Conservation (phyloP, 1,139 yeast species). For the Kodamaea suecica region DNA sequence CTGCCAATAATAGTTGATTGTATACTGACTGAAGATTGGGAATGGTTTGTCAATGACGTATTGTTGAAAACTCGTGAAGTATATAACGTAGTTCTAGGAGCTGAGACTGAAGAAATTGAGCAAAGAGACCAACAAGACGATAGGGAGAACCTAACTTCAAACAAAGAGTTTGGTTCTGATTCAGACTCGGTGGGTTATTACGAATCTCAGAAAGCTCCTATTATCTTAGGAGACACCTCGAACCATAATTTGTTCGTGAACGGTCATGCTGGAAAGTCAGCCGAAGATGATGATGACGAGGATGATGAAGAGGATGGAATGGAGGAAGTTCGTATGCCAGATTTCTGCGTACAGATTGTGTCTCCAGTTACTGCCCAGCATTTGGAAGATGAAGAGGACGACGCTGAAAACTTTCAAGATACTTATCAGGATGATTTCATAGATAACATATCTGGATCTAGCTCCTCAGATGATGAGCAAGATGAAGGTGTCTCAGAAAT, state of each 20-base stretch:
- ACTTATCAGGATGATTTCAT: conserved; percentile 26
- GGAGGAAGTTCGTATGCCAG: conserved; percentile 19
- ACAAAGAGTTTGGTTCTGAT: background rate
- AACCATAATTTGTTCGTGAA: conserved; percentile 36
- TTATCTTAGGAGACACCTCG: conserved; percentile 34
- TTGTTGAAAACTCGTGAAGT: conserved; percentile 45
- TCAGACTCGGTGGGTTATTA: conserved; percentile 10
- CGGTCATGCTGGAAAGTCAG: too few species aligned
- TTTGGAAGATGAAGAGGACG: conserved; percentile 19
- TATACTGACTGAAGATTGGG: conserved; percentile 40
- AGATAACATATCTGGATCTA: conserved; percentile 39
- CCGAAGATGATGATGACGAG: conserved; percentile 8
- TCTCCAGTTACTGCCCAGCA: conserved; percentile 18
- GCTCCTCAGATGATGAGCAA: conserved; percentile 34
- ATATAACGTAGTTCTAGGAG: conserved; percentile 45
- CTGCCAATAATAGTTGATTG: conserved; percentile 43
- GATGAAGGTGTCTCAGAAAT: conserved; percentile 9
- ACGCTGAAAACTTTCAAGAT: conserved; percentile 22
- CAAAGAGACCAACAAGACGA: conserved; percentile 9
- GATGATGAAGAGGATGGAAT: conserved; percentile 18
- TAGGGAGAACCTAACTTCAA: conserved; percentile 2
- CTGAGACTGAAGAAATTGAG: conserved; percentile 13
- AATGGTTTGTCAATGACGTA: conserved; percentile 44
- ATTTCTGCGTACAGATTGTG: conserved; percentile 22
- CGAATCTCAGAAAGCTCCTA: conserved; percentile 14